phyloP scores from a whole-genome alignment of 345 rosid genomes.

The Luvunga scandens region DNA sequence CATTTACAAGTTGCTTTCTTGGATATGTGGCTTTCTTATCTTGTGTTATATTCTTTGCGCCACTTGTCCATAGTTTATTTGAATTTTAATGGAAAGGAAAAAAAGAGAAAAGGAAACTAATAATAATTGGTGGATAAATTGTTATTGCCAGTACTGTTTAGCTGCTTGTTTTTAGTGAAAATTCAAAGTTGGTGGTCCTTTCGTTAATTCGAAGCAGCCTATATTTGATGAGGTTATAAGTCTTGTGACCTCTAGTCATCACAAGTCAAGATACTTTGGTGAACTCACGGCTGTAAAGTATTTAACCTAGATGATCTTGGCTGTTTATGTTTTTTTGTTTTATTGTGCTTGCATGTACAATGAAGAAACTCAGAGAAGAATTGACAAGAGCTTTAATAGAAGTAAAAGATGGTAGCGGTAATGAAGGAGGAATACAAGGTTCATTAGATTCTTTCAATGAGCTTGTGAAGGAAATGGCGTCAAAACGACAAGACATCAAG shows the following conservation, averaged over 20 bases:
- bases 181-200: background rate
- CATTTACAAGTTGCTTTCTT: conserved; percentile 19
- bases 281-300: conserved; percentile 7
- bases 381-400: conserved; percentile 70
- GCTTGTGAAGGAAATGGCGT: conserved; percentile 65
- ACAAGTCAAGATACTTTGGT: conserved; percentile 22
- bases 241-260: conserved; percentile 3
- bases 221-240: background rate
- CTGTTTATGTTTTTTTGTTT: conserved; percentile 4
- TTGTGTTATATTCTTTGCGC: conserved; percentile 10
- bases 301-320: background rate
- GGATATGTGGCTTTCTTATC: conserved; percentile 27
- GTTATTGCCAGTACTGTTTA: background rate
- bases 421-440: conserved; percentile 36
- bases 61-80: conserved; percentile 22
- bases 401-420: conserved; percentile 42
- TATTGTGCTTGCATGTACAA: conserved; percentile 29
- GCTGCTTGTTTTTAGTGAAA: background rate
- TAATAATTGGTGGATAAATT: conserved; percentile 13
- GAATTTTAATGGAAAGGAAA: background rate
- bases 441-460: conserved; percentile 63
- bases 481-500: conserved; percentile 59
- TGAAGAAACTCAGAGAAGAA: conserved; percentile 70
- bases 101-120: background rate
- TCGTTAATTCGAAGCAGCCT: conserved; percentile 7